These are phyloP conservation scores for Leishmania arabica DNA, from an alignment of 208 protist species.

Conservation along the genomic window DNA sequence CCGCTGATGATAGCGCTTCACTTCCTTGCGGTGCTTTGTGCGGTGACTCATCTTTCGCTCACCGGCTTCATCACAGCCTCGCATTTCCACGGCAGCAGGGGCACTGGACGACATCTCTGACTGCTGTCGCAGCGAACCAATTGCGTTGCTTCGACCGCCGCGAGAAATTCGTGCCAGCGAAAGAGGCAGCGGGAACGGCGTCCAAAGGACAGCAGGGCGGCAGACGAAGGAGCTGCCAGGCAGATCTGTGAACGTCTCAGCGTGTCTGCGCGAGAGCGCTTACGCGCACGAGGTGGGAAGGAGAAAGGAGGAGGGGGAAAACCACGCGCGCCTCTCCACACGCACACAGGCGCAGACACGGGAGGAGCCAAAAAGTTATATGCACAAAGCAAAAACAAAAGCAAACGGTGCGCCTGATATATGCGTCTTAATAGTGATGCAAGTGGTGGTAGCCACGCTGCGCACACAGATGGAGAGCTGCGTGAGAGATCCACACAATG, in stretches of 20 bases:
- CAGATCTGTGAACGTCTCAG: background rate
- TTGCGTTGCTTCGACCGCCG: background rate
- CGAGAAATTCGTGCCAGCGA: background rate
- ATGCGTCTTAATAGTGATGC: background rate
- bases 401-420: background rate
- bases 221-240: background rate
- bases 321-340: too few relatives aligned
- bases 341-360: background rate
- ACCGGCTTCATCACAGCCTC: background rate
- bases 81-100: background rate
- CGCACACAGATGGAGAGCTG: background rate
- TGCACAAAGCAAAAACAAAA: background rate
- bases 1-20: constrained; percentile 73
- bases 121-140: background rate
- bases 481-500: background rate
- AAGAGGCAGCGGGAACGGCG: background rate
- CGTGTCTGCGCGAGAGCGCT: background rate
- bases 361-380: background rate
- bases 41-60: constrained; percentile 21
- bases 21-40: constrained; percentile 66
- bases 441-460: background rate
- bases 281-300: background rate
- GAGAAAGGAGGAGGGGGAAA: background rate
- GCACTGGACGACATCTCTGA: background rate
- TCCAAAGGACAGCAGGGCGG: background rate